phyloP scores from a whole-genome alignment of 2,329 filamentous ascomycete species.

The Nothophaeocryptopus gaeumannii region DNA sequence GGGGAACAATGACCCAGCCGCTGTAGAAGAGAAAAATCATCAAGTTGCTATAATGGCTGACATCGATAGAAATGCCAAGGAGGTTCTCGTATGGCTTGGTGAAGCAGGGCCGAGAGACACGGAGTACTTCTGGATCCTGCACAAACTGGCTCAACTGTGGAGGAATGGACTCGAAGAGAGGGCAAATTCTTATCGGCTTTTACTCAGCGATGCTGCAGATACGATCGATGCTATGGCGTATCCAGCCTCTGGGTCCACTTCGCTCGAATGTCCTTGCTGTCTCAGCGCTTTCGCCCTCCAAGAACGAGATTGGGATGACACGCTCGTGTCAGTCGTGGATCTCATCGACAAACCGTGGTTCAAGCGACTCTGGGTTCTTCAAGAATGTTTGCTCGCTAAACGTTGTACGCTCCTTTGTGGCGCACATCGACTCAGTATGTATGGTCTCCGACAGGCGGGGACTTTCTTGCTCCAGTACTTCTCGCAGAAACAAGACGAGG shows the following conservation, averaged over 20 bases:
- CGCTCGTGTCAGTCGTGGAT: neutral
- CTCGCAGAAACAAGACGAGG: no score
- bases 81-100: neutral
- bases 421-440: neutral
- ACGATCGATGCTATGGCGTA: no score
- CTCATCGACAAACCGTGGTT: neutral
- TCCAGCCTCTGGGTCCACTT: no score
- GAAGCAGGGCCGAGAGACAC: neutral
- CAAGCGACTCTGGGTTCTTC: neutral
- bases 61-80: neutral
- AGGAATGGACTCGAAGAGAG: no score
- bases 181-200: no score
- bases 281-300: neutral
- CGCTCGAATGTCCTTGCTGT: neutral
- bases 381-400: neutral
- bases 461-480: neutral
- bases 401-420: neutral
- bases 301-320: neutral
- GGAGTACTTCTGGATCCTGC: neutral
- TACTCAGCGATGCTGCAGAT: no score
- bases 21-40: neutral
- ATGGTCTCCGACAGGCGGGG: neutral
- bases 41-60: constrained; percentile 9
- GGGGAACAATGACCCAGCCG: no score
- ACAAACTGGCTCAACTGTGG: neutral